Base-by-base conservation (phyloP, 2,329 filamentous ascomycete species). In the Curvularia spicifera region DNA sequence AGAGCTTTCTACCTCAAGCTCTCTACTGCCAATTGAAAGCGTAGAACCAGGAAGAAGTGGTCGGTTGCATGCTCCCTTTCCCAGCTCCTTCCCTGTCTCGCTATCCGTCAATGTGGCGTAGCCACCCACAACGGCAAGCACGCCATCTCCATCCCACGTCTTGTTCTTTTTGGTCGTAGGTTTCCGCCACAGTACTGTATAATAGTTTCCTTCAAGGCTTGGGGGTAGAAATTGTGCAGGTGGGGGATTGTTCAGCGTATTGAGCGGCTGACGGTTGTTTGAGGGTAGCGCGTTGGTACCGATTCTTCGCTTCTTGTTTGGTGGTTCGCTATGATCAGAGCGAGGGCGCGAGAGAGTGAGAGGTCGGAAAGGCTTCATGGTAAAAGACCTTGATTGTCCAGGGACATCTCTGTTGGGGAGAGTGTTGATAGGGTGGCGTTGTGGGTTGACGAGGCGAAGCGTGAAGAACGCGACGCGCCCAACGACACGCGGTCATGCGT, bases 71-170 rank as follows among this genome's bases (percentile, higher is more conserved):
- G 81, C 79, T 12, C 79, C 80, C 52, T 82, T 83, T 1, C 88
- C 89, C 74, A 91, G 82, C 20, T 88, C 84, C 71, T 82, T 84
- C 3, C 89, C 89, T 0, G 83, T 83, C 20, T 75, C 68, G 10
- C 84, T 81, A 70, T 91, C 87, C 58, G 87, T 84, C 15, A 91
- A 79, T 52, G 80, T 81, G 4, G 84, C 87, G 68, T 83, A 84
- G 4, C 87, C 87, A 35, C 81, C 82, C 2, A 78, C 75, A 3
- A 89, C 79, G 4, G 81, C 79, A 8, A 91, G 79, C 2, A 90
- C 81, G 1, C 88, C 89, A 74, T 91, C 89, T 2, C 89, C 88
- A 68, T 91, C 89, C 88, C 89, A 91, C 5, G 87, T 91, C 72
- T 91, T 91, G 74, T 91, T 86, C 76, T 91, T 91, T 74, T 90